These are phyloP conservation scores for Daedaleopsis nitida DNA, from an alignment of 768 basidiomycete species.

Conservation along the genomic window DNA sequence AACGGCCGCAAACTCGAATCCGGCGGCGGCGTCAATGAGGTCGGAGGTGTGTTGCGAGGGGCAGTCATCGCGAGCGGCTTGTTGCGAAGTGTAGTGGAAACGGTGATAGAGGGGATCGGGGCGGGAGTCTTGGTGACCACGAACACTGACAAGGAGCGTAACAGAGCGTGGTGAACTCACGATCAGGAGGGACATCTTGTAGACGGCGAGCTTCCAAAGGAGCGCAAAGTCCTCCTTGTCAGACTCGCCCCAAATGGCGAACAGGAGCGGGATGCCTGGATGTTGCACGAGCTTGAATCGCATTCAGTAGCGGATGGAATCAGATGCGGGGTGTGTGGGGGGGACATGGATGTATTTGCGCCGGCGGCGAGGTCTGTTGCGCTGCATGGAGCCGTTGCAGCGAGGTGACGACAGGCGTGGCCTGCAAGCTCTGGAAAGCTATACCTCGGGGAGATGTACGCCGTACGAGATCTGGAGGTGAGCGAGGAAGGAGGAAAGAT, in stretches of 20 bases:
- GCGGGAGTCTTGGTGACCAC: constrained; percentile 67
- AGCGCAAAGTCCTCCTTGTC: constrained; percentile 60
- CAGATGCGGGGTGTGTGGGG: constrained; percentile 84
- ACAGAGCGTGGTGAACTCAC: background rate
- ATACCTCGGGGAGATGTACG: constrained; percentile 64
- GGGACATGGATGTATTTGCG: constrained; percentile 60
- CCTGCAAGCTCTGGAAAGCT: constrained; percentile 31
- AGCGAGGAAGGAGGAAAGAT: constrained; percentile 60
- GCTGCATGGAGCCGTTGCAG: constrained; percentile 46
- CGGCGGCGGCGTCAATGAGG: constrained; percentile 36
- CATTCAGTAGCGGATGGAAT: constrained; percentile 71
- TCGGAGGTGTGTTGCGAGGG: constrained; percentile 34
- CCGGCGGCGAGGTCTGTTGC: constrained; percentile 36
- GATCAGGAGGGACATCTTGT: constrained; percentile 66
- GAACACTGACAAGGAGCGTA: constrained; percentile 53
- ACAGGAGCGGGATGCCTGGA: constrained; percentile 73
- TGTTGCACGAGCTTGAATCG: constrained; percentile 77
- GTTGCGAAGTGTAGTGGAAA: constrained; percentile 86
- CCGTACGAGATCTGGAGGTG: constrained; percentile 79
- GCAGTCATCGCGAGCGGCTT: constrained; percentile 58
- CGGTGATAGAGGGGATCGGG: constrained; percentile 82
- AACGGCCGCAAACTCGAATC: constrained; percentile 15
- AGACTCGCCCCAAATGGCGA: constrained; percentile 75
- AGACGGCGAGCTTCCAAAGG: constrained; percentile 82
- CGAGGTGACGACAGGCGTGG: constrained; percentile 57